Evolutionary conservation across 78 protist species (phyloP).

Genomic region (Protostelium mycophagum): DNA sequence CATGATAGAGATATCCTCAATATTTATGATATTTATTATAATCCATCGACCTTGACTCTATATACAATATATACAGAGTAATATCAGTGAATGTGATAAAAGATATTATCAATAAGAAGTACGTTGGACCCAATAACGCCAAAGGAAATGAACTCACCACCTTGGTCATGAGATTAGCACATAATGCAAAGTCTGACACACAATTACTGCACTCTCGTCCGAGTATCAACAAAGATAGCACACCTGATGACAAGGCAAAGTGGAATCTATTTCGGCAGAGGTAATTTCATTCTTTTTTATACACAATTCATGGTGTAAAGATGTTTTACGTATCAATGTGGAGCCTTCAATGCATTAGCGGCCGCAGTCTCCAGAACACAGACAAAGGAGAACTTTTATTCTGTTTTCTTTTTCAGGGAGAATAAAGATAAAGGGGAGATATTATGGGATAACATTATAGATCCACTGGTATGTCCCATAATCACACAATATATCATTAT

Average conservation of each 20-base stretch:
- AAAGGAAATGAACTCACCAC: constrained; percentile 66
- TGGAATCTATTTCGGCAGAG: not conserved
- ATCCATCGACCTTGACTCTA: not conserved
- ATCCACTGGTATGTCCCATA: not conserved
- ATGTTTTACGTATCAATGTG: constrained; percentile 26
- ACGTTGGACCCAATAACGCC: constrained; percentile 15
- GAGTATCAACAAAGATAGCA: constrained; percentile 12
- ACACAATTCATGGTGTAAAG: not conserved
- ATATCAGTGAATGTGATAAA: constrained; percentile 20
- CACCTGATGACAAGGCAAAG: constrained; percentile 20
- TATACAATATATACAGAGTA: constrained; percentile 6
- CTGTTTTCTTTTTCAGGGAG: constrained; percentile 59
- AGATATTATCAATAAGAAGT: constrained; percentile 38
- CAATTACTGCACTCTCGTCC: not conserved
- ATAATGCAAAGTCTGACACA: constrained; percentile 22
- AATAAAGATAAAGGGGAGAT: constrained; percentile 50
- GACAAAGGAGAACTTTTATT: constrained; percentile 42
- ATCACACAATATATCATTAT: too few species aligned
- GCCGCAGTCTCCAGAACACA: constrained; percentile 56
- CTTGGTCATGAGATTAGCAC: constrained; percentile 55
- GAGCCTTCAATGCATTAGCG: constrained; percentile 64
- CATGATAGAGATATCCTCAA: constrained; percentile 18
- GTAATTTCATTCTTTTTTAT: not conserved
- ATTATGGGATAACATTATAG: constrained; percentile 70
- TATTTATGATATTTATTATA: not conserved